Evolutionary conservation across 1,284 basidiomycete genomes (phyloP), one percentile per base, ranked within the genome.

Genomic region (Apiotrichum veenhuisii): DNA sequence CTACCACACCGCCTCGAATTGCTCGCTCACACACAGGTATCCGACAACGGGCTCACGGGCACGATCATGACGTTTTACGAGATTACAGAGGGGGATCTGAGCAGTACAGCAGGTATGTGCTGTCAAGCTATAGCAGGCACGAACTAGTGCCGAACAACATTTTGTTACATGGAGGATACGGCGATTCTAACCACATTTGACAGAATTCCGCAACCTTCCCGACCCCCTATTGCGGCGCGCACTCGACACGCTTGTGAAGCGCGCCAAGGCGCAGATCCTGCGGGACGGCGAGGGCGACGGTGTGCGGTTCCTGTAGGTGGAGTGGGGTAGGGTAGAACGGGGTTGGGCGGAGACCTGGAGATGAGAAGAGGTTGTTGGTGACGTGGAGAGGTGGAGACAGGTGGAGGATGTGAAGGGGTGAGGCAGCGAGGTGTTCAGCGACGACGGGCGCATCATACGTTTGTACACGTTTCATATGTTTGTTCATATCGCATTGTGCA

Each of bases 11-110:
- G 44, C 34, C 41, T 33, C 22, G 14, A 34, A 37, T 18, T 17
- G 15, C 20, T 22, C 25, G 26, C 17, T 50, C 17, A 54, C 47
- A 30, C 15, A 2, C 61, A 81, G 79, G 68, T 80, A 33, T 73
- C 73, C n/a, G 76, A 77, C 18, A 81, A 79, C 26, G 82, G 82
- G 0, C 74, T 81, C 60, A 78, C 74, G 26, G 74, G 76, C 40
- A 77, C 74, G 33, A 81, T 83, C 65, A 75, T 83, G 75, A 83
- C 82, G 0, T 77, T 82, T 49, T 82, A 80, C 62, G 82, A 83
- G 65, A 69, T 83, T 22, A 78, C 75, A 0, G 78, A 81, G 50
- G 79, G 80, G n/a, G 78, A 80, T 49, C 63, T 79, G 46, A 74
- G 76, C 5, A 66, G 78, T 58, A 68, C 66, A 3, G 72, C 72